Percentiles rank a stretch among this genome's conserved stretches.
Conservation (phyloP, 164 flowering plant species). For the Macadamia tetraphylla region DNA sequence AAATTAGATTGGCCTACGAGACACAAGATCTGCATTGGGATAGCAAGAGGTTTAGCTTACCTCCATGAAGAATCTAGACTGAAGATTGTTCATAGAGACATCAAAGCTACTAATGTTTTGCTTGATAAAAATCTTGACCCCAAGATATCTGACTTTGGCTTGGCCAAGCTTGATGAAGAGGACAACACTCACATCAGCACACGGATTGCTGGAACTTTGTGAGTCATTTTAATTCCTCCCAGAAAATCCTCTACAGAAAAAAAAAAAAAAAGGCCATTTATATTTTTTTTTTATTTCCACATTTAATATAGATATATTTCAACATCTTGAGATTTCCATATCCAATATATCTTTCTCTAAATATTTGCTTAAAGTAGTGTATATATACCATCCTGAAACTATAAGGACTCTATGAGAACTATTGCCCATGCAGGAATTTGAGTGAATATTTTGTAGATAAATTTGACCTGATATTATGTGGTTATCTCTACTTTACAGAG, state of each 20-base stretch:
- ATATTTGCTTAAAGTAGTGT: not conserved
- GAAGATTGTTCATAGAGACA: too few species aligned
- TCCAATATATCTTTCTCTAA: not conserved
- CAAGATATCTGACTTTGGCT: slow-evolving; percentile 65
- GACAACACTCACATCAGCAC: slow-evolving; percentile 64
- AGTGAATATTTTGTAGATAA: not conserved
- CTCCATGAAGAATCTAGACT: too few species aligned
- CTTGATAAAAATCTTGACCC: slow-evolving; percentile 51
- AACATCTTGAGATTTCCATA: not conserved
- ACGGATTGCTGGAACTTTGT: slow-evolving; percentile 64
- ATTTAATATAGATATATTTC: too few species aligned
- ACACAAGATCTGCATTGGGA: slow-evolving; percentile 42
- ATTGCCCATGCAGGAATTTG: not conserved
- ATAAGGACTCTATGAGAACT: not conserved
- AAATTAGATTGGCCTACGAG: slow-evolving; percentile 16
- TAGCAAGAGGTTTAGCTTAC: slow-evolving; percentile 48
- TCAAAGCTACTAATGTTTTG: slow-evolving; percentile 28
- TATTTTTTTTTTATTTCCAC: not conserved
- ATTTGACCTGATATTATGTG: not conserved
- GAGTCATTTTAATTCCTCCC: slow-evolving; percentile 6
- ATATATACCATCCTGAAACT: not conserved
- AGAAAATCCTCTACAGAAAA: not conserved
- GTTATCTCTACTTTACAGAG: not conserved
- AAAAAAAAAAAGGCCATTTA: not conserved
- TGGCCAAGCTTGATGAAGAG: slow-evolving; percentile 64